Percentiles rank a stretch among this genome's conserved stretches.
Conservation (phyloP, 2,329 filamentous ascomycete species). For the Cadophora malorum region DNA sequence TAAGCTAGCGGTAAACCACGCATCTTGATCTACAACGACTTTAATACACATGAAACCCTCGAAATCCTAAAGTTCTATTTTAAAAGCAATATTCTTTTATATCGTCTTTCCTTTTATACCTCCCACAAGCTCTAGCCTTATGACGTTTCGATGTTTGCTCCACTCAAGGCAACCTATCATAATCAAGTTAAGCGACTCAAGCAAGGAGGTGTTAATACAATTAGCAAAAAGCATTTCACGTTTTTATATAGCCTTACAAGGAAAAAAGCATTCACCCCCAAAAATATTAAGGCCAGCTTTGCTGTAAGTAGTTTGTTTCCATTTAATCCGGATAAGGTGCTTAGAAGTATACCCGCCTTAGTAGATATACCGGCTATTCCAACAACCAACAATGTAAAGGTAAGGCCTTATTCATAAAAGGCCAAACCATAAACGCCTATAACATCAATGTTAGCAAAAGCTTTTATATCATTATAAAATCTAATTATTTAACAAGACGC, state of each 20-base stretch:
- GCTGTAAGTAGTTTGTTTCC: conserved; percentile 32
- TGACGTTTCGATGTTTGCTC: conserved; percentile 38
- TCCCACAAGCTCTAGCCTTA: conserved; percentile 40
- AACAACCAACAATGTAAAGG: conserved; percentile 16
- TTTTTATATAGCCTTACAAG: conserved; percentile 36
- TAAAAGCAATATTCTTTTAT: conserved; percentile 40
- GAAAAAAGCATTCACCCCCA: conserved; percentile 30
- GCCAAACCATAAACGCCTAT: conserved; percentile 28
- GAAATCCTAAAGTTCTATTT: conserved; percentile 43
- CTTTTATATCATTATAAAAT: conserved; percentile 35
- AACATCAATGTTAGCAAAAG: conserved; percentile 27
- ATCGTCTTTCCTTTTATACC: conserved; percentile 36
- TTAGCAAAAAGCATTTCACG: conserved; percentile 37
- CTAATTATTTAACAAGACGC: conserved; percentile 37
- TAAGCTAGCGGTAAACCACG: conserved; percentile 44
- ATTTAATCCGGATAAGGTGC: conserved; percentile 29
- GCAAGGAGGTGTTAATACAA: conserved; percentile 36
- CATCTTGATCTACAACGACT: conserved; percentile 47
- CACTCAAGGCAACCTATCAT: conserved; percentile 38
- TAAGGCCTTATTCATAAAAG: conserved; percentile 21
- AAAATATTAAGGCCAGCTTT: conserved; percentile 44
- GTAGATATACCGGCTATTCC: conserved; percentile 12
- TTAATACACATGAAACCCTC: conserved; percentile 46
- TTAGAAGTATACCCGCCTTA: conserved; percentile 24
- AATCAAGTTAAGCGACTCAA: conserved; percentile 36